These are phyloP conservation scores for Aspergillus funiculosus DNA, from an alignment of 495 filamentous ascomycete species.

Conservation along the genomic window DNA sequence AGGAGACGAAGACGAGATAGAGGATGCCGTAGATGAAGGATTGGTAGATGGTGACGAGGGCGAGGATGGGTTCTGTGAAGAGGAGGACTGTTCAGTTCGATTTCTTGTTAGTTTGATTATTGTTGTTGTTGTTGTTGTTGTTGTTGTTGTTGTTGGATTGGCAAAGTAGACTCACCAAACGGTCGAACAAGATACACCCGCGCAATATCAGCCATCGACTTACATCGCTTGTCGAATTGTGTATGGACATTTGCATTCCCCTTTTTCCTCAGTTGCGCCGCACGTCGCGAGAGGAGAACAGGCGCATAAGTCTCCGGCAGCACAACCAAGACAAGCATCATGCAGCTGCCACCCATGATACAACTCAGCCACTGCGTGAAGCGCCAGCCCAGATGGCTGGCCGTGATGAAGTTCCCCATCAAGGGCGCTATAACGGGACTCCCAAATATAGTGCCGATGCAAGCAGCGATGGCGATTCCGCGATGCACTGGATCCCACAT, in stretches of 20 bases:
- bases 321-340: constrained; percentile 33
- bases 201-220: neutral
- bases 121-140: too few relatives aligned
- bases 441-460: constrained; percentile 34
- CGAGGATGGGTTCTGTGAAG: constrained; percentile 49
- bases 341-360: constrained; percentile 14
- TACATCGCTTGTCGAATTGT: neutral
- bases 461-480: constrained; percentile 37
- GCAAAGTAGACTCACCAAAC: neutral
- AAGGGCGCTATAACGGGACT: constrained; percentile 40
- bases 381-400: constrained; percentile 20
- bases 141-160: too few relatives aligned
- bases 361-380: constrained; percentile 21
- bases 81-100: too few relatives aligned
- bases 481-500: constrained; percentile 34
- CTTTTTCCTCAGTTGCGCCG: constrained; percentile 53
- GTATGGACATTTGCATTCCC: constrained; percentile 26
- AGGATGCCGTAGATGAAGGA: constrained; percentile 61
- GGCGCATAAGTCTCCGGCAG: constrained; percentile 62
- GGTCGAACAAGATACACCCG: neutral
- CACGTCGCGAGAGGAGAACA: constrained; percentile 56
- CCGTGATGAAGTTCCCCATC: constrained; percentile 31
- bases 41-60: constrained; percentile 51
- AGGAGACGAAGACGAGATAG: constrained; percentile 54
- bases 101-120: too few relatives aligned